These are phyloP conservation scores for Petrea volubilis DNA, from an alignment of 257 asterid species.

Conservation along the genomic window DNA sequence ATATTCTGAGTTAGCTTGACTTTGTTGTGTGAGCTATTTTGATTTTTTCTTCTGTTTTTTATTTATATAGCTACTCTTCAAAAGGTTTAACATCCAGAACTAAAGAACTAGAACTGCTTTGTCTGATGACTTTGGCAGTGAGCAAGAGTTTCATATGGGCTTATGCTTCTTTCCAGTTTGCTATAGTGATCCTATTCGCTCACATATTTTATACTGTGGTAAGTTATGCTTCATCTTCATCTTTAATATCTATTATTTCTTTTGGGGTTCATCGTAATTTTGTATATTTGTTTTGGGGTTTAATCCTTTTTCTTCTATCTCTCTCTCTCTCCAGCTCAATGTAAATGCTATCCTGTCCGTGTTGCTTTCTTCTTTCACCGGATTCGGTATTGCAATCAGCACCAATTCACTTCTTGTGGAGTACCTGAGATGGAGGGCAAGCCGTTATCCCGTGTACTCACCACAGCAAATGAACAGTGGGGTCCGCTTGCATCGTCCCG, in stretches of 20 bases:
- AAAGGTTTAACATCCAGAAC: neutral
- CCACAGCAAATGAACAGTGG: conserved; percentile 30
- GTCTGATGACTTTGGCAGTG: conserved; percentile 57
- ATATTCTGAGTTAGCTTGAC: neutral
- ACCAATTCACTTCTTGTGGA: conserved; percentile 88
- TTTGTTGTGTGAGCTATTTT: neutral
- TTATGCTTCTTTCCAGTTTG: conserved; percentile 96
- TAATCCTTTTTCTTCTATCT: neutral
- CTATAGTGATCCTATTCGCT: conserved; percentile 87
- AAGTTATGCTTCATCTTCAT: conserved; percentile 28
- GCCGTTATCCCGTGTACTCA: conserved; percentile 44
- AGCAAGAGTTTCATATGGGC: conserved; percentile 97
- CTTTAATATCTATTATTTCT: neutral
- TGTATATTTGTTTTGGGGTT: neutral
- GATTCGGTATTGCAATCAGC: conserved; percentile 91
- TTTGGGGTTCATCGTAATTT: neutral
- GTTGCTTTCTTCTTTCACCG: conserved; percentile 94
- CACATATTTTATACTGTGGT: conserved; percentile 90
- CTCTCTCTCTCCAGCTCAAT: conserved; percentile 59
- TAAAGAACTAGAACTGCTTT: neutral
- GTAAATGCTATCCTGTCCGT: conserved; percentile 78
- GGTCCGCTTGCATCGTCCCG: conserved; percentile 6
- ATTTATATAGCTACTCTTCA: neutral
- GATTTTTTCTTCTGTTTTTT: neutral
- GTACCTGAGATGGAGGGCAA: conserved; percentile 86